These are phyloP conservation scores for Elongisporangium prolatum DNA, from an alignment of 352 stramenopile genomes.

Conservation along the genomic window DNA sequence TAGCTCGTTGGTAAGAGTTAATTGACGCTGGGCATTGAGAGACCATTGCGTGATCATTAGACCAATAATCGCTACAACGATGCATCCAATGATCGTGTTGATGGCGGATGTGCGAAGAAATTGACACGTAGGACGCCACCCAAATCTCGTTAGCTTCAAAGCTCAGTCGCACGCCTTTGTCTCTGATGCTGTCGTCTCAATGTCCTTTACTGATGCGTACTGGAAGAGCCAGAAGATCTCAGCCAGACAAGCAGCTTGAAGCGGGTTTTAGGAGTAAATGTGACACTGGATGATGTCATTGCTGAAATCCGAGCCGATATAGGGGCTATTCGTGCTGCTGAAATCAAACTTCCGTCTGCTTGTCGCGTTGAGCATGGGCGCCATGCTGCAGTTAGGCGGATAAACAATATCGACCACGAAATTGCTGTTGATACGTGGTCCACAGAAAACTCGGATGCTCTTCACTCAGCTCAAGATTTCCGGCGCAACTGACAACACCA, in stretches of 20 bases:
- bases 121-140: background rate
- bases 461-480: background rate
- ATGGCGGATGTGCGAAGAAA: background rate
- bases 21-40: background rate
- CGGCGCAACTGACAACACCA: too few relatives aligned
- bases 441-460: background rate
- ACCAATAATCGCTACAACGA: background rate
- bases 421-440: background rate
- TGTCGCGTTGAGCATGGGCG: too few relatives aligned
- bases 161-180: background rate
- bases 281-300: background rate
- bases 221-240: background rate
- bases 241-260: background rate
- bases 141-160: background rate
- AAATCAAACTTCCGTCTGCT: background rate
- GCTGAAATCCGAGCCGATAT: background rate
- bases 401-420: background rate
- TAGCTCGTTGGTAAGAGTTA: background rate
- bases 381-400: background rate
- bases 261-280: background rate
- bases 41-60: background rate
- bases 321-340: background rate
- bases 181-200: background rate
- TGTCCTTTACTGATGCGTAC: background rate
- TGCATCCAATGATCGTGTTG: background rate